Conservation (phyloP, 345 rosid species). For the Populus ilicifolia region DNA sequence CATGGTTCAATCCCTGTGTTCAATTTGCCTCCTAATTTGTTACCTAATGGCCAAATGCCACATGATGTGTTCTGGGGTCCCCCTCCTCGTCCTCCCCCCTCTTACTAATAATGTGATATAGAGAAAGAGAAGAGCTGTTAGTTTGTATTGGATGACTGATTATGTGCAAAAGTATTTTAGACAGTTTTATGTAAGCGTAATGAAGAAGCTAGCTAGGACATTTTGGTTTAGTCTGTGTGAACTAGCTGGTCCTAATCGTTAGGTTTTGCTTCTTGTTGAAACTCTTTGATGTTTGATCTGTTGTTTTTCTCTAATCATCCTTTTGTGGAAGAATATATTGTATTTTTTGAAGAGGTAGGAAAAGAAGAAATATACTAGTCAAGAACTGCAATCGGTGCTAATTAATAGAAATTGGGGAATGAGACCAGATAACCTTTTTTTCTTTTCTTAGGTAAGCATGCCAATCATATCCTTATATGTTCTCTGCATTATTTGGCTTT, state of each 20-base stretch:
- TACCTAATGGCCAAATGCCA: slow-evolving; percentile 66
- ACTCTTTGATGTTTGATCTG: neutral
- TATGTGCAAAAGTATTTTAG: slow-evolving; percentile 14
- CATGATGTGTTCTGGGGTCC: slow-evolving; percentile 77
- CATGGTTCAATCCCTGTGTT: slow-evolving; percentile 55
- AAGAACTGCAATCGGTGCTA: slow-evolving; percentile 8
- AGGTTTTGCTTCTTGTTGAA: slow-evolving; percentile 15
- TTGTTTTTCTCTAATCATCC: neutral
- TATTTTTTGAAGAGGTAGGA: slow-evolving; percentile 17
- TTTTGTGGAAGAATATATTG: slow-evolving; percentile 10
- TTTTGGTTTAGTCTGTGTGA: slow-evolving; percentile 18
- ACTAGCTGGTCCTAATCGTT: slow-evolving; percentile 6
- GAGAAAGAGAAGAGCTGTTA: neutral
- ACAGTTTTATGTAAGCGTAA: slow-evolving; percentile 23
- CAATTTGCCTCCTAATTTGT: slow-evolving; percentile 61
- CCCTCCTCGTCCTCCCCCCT: slow-evolving; percentile 62
- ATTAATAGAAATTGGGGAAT: slow-evolving; percentile 1
- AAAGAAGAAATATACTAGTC: slow-evolving; percentile 1
- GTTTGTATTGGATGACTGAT: slow-evolving; percentile 18
- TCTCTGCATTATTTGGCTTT: neutral
- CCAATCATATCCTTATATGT: neutral
- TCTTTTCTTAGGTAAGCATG: slow-evolving; percentile 21
- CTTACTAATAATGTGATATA: slow-evolving; percentile 27
- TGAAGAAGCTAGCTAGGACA: slow-evolving; percentile 22
- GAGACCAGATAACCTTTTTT: slow-evolving; percentile 4